Evolutionary conservation across 2,329 filamentous ascomycete genomes (phyloP).

Genomic region (Emydomyces testavorans): DNA sequence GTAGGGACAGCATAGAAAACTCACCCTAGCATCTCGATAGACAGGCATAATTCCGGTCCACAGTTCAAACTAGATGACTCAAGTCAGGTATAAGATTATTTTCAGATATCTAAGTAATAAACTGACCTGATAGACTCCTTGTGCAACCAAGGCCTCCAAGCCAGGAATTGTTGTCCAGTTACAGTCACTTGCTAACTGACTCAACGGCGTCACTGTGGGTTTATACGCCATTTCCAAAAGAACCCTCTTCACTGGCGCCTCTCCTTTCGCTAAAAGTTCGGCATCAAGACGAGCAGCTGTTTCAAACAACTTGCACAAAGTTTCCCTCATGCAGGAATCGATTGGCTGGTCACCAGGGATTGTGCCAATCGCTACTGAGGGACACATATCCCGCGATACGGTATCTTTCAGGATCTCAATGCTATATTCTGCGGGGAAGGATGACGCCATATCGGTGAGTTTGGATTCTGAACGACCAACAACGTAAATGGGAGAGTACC

Average conservation of each 20-base stretch:
- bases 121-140: constrained; percentile 70
- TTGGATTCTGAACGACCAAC: constrained; percentile 65
- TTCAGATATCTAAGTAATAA: constrained; percentile 6
- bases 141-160: constrained; percentile 75
- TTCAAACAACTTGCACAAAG: constrained; percentile 45
- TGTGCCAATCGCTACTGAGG: constrained; percentile 70
- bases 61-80: constrained; percentile 51
- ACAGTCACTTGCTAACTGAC: constrained; percentile 65
- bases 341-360: constrained; percentile 82
- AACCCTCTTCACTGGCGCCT: constrained; percentile 36
- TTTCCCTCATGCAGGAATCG: constrained; percentile 55
- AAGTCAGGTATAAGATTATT: constrained; percentile 11
- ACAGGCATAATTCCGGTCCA: constrained; percentile 74
- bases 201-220: constrained; percentile 68
- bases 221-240: constrained; percentile 96
- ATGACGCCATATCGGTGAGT: constrained; percentile 53
- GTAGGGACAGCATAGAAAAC: constrained; percentile 18
- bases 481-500: constrained; percentile 75
- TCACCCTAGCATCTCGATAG: constrained; percentile 56
- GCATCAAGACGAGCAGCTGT: constrained; percentile 14
- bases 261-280: constrained; percentile 38
- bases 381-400: constrained; percentile 43
- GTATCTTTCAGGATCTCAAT: constrained; percentile 51
- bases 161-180: constrained; percentile 80
- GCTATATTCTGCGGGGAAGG: constrained; percentile 64